Conservation (phyloP, 2,329 filamentous ascomycete species). For the Didymella sp. region DNA sequence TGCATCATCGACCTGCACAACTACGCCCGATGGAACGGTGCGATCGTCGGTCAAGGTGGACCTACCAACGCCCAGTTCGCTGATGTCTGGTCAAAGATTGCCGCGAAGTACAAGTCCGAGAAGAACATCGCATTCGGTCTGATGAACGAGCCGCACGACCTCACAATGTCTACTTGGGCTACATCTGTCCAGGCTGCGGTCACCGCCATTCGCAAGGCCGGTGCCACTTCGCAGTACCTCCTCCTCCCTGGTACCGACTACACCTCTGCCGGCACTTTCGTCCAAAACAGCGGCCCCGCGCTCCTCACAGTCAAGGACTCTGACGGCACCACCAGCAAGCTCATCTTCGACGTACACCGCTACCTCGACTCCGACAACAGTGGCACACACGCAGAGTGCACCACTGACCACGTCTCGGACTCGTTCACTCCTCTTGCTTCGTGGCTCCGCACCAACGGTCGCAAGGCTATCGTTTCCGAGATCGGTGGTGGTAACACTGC, state of each 20-base stretch:
- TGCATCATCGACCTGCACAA: constrained; percentile 65
- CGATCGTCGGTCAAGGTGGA: constrained; percentile 70
- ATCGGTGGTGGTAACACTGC: constrained; percentile 51
- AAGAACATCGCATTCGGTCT: constrained; percentile 67
- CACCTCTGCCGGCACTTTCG: constrained; percentile 47
- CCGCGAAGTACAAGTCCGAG: constrained; percentile 63
- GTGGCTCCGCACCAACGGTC: constrained; percentile 48
- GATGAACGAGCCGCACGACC: constrained; percentile 72
- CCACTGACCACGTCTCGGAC: constrained; percentile 40
- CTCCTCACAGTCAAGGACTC: constrained; percentile 64
- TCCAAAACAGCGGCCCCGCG: constrained; percentile 50
- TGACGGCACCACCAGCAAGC: constrained; percentile 62
- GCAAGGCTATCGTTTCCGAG: constrained; percentile 52
- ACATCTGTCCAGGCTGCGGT: constrained; percentile 68
- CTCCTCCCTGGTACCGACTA: constrained; percentile 69
- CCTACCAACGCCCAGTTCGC: constrained; percentile 66
- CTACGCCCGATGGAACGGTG: constrained; percentile 64
- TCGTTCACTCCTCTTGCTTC: constrained; percentile 46
- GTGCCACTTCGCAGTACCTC: constrained; percentile 69
- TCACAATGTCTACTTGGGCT: constrained; percentile 65
- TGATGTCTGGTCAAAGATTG: constrained; percentile 63
- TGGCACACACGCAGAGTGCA: constrained; percentile 44
- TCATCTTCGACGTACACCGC: constrained; percentile 57
- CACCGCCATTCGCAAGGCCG: constrained; percentile 68
- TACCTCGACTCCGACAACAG: constrained; percentile 52